phyloP scores from a whole-genome alignment of 306 rosid species.

The Lathyrus aphaca region DNA sequence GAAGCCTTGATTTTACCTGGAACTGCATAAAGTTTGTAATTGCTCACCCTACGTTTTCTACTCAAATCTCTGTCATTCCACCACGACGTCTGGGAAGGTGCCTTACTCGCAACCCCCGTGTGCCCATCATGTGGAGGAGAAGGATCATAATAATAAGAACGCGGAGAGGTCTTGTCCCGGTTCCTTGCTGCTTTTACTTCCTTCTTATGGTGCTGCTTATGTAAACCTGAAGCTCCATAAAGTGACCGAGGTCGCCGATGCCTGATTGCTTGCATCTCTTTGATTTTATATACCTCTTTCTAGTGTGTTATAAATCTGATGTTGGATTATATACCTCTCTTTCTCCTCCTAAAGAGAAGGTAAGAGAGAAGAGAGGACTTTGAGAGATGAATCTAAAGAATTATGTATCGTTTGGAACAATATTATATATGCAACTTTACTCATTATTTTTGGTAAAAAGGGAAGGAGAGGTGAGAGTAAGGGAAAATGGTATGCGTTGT shows the following conservation, averaged over 20 bases:
- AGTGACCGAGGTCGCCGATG: background rate
- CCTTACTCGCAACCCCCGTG: background rate
- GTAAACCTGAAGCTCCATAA: background rate
- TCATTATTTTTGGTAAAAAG: constrained; percentile 23
- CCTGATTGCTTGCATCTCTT: constrained; percentile 36
- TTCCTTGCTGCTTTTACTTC: background rate
- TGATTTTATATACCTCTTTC: background rate
- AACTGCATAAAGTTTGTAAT: constrained; percentile 50
- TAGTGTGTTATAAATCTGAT: background rate
- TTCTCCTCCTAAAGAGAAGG: constrained; percentile 36
- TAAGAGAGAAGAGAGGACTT: constrained; percentile 38
- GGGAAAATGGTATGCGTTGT: background rate
- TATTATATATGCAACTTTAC: background rate
- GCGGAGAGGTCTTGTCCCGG: background rate
- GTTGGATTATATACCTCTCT: constrained; percentile 10
- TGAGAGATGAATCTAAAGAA: constrained; percentile 16
- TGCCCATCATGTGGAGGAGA: background rate
- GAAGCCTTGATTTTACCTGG: constrained; percentile 55
- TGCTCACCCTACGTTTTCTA: constrained; percentile 55
- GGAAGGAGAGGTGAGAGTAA: constrained; percentile 25
- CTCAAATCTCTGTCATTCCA: constrained; percentile 53
- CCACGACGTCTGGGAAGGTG: constrained; percentile 19
- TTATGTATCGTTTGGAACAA: background rate
- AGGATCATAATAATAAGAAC: constrained; percentile 1
- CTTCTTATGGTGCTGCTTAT: background rate